Evolutionary conservation across 352 stramenopile species (phyloP).

Genomic region (Globisporangium polare): DNA sequence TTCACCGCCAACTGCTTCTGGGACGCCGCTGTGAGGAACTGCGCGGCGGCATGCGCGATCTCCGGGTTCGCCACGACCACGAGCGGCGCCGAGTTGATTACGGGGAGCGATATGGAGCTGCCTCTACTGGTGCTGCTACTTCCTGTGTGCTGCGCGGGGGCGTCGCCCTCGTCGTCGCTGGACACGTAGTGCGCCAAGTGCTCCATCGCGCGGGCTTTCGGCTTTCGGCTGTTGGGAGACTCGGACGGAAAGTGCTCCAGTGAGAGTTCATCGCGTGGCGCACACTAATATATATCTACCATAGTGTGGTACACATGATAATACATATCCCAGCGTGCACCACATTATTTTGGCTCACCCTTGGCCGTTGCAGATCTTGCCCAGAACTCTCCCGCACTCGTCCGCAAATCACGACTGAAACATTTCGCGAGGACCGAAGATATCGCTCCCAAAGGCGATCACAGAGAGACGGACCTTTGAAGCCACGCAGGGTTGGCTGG

Average conservation of each 20-base stretch:
- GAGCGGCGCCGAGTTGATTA: slow-evolving; percentile 55
- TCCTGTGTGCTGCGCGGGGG: background rate
- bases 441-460: background rate
- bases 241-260: background rate
- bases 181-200: slow-evolving; percentile 43
- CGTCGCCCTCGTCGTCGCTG: slow-evolving; percentile 38
- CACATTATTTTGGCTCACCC: background rate
- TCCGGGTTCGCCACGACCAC: slow-evolving; percentile 29
- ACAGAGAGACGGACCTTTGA: no score
- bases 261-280: background rate
- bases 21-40: slow-evolving; percentile 33
- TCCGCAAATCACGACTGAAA: background rate
- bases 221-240: background rate
- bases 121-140: background rate
- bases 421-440: background rate
- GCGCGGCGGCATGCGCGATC: slow-evolving; percentile 20
- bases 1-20: slow-evolving; percentile 53
- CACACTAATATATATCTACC: no score
- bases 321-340: no score
- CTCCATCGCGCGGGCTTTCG: slow-evolving; percentile 30
- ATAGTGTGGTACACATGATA: background rate
- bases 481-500: no score
- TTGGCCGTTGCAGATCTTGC: background rate
- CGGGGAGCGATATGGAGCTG: slow-evolving; percentile 23
- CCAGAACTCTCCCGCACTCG: no score